Percentiles rank a stretch among this genome's conserved stretches.
Evolutionary conservation across 768 basidiomycete species (phyloP).

Genomic region (Lepiota venenata): DNA sequence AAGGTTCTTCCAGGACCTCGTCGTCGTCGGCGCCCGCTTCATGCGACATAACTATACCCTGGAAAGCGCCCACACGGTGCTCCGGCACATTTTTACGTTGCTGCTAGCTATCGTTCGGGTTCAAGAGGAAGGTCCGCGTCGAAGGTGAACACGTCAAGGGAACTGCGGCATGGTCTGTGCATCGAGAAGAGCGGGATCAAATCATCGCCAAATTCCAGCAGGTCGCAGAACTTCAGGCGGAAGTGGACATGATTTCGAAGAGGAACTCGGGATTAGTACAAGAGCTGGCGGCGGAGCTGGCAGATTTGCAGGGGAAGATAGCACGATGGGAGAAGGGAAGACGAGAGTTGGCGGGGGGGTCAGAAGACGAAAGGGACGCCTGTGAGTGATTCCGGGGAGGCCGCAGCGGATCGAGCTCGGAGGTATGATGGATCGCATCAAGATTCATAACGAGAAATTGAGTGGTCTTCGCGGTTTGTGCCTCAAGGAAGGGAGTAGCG

Average conservation of each 20-base stretch:
- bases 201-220: constrained; percentile 28
- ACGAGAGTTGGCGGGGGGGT: no score
- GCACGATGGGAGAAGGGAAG: no score
- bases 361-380: no score
- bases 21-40: constrained; percentile 35
- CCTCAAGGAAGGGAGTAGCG: no score
- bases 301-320: no score
- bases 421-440: no score
- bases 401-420: no score
- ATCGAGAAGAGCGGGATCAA: constrained; percentile 30
- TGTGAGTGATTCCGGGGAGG: no score
- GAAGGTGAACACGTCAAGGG: constrained; percentile 26
- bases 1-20: constrained; percentile 38
- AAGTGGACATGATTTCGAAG: constrained; percentile 36
- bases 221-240: constrained; percentile 31
- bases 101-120: constrained; percentile 11
- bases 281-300: no score
- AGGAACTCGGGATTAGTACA: constrained; percentile 35
- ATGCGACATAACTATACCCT: constrained; percentile 31
- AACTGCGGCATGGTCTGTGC: constrained; percentile 34
- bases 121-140: constrained; percentile 14
- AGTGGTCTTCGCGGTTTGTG: no score
- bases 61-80: constrained; percentile 25
- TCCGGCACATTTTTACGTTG: constrained; percentile 25
- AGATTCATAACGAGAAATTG: no score